Percentiles rank a stretch among this genome's conserved stretches.
phyloP scores from a whole-genome alignment of 495 filamentous ascomycete genomes.

The Penicillium salamii region DNA sequence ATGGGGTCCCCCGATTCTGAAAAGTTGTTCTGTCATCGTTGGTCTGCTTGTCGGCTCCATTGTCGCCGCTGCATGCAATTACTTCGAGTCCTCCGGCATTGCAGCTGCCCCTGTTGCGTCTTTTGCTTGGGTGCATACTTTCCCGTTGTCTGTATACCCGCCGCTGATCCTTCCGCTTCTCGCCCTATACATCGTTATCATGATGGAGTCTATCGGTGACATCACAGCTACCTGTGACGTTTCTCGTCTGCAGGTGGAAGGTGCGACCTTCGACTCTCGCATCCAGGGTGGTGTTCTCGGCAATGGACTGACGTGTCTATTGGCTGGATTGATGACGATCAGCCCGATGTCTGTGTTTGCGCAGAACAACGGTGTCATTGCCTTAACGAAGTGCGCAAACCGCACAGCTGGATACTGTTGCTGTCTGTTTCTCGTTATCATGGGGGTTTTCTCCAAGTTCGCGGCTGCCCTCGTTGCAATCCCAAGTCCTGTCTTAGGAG shows the following conservation, averaged over 20 bases:
- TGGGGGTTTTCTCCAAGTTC: constrained; percentile 91
- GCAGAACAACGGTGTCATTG: constrained; percentile 93
- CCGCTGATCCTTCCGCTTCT: constrained; percentile 81
- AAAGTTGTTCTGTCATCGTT: constrained; percentile 71
- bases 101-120: constrained; percentile 68
- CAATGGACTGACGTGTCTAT: constrained; percentile 77
- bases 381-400: constrained; percentile 85
- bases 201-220: constrained; percentile 84
- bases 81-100: constrained; percentile 73
- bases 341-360: constrained; percentile 79
- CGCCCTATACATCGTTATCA: constrained; percentile 83
- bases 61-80: constrained; percentile 78
- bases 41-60: constrained; percentile 85
- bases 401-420: constrained; percentile 75
- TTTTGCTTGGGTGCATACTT: constrained; percentile 91
- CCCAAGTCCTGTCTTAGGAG: constrained; percentile 75
- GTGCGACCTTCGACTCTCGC: constrained; percentile 76
- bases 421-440: constrained; percentile 80
- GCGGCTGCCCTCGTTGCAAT: constrained; percentile 85
- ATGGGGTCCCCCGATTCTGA: constrained; percentile 78
- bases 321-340: constrained; percentile 81
- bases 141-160: constrained; percentile 74
- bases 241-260: constrained; percentile 78
- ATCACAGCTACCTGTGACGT: constrained; percentile 67
- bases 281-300: constrained; percentile 80